These are phyloP conservation scores for Suhomyces guaymorum DNA, from an alignment of 1,139 yeast species.

Conservation along the genomic window DNA sequence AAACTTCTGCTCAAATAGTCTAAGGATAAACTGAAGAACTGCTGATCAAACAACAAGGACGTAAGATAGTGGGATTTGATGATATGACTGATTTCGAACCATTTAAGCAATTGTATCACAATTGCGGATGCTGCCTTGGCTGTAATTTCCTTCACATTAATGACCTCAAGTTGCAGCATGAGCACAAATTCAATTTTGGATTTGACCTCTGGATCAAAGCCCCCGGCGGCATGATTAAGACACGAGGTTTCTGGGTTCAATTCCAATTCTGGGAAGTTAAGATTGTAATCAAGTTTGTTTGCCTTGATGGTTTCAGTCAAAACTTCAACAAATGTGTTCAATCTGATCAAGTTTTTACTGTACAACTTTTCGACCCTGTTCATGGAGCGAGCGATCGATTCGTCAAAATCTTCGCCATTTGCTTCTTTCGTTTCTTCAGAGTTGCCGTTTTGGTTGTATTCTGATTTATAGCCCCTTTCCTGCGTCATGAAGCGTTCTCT, in stretches of 20 bases:
- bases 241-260: constrained; percentile 38
- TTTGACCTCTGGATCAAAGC: constrained; percentile 20
- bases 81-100: constrained; percentile 81
- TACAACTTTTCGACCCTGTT: constrained; percentile 65
- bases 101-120: constrained; percentile 54
- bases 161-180: constrained; percentile 52
- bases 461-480: constrained; percentile 66
- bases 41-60: constrained; percentile 73
- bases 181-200: constrained; percentile 29
- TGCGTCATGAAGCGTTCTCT: constrained; percentile 68
- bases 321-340: constrained; percentile 65
- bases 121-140: constrained; percentile 63
- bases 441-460: constrained; percentile 18
- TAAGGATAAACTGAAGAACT: constrained; percentile 44
- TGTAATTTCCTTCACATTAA: constrained; percentile 62
- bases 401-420: not conserved
- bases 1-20: constrained; percentile 43
- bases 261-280: constrained; percentile 42
- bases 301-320: constrained; percentile 62
- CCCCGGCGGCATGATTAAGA: constrained; percentile 15
- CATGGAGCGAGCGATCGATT: constrained; percentile 31
- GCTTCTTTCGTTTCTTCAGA: constrained; percentile 4
- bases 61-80: constrained; percentile 76
- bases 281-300: constrained; percentile 39
- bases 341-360: constrained; percentile 47